These are phyloP conservation scores for Chrysanthemum lavandulifolium DNA, from an alignment of 129 eudicot genomes.

Conservation along the genomic window DNA sequence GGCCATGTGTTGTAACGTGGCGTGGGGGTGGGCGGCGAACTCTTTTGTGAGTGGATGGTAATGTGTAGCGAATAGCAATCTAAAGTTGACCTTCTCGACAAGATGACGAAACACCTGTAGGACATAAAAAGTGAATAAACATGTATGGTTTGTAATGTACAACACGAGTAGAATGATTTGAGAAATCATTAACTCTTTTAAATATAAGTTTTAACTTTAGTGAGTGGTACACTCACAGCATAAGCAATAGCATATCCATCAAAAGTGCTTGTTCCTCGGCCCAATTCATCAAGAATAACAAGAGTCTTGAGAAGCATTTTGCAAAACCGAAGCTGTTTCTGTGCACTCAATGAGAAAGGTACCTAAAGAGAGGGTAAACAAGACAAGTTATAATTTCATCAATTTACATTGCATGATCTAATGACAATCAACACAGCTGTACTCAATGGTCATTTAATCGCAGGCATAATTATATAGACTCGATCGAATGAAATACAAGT, in stretches of 20 bases:
- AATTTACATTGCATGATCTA: too few species aligned
- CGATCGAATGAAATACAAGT: too few species aligned
- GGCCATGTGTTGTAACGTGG: too few species aligned
- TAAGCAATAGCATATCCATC: slow-evolving; percentile 99
- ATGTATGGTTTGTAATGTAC: background rate
- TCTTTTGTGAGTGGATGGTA: slow-evolving; percentile 94
- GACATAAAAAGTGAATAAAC: background rate
- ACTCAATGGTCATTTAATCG: too few species aligned
- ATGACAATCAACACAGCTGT: too few species aligned
- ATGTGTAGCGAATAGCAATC: slow-evolving; percentile 87
- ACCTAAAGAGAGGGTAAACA: too few species aligned
- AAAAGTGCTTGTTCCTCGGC: slow-evolving; percentile 96
- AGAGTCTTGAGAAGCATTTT: slow-evolving; percentile 86
- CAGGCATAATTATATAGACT: too few species aligned
- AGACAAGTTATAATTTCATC: too few species aligned
- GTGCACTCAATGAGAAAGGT: slow-evolving; percentile 83
- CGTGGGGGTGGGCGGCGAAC: too few species aligned
- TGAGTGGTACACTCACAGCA: slow-evolving; percentile 59
- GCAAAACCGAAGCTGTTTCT: slow-evolving; percentile 94
- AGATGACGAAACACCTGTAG: slow-evolving; percentile 90
- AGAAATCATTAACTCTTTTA: background rate
- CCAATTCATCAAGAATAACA: slow-evolving; percentile 92
- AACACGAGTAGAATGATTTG: too few species aligned
- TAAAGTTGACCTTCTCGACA: slow-evolving; percentile 79
- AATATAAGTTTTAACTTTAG: background rate